Evolutionary conservation across 768 basidiomycete genomes (phyloP).

Genomic region (Naganishia vishniacii): DNA sequence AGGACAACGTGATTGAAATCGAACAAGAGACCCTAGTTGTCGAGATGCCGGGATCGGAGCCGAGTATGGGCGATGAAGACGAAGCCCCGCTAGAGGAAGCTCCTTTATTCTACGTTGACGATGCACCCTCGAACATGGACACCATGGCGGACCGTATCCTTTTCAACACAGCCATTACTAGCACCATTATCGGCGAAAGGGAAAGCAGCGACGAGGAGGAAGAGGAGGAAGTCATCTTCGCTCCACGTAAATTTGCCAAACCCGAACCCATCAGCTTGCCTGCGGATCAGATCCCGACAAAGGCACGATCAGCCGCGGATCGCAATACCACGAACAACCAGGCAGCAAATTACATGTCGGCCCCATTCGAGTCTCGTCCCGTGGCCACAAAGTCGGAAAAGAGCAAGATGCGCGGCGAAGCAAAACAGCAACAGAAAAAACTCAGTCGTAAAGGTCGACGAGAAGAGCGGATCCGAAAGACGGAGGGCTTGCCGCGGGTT

Average conservation of each 20-base stretch:
- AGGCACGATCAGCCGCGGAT: neutral
- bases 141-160: conserved; percentile 10
- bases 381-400: conserved; percentile 14
- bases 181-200: conserved; percentile 24
- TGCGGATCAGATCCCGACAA: neutral
- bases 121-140: conserved; percentile 17
- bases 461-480: conserved; percentile 23
- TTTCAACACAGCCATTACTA: conserved; percentile 25
- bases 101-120: conserved; percentile 37
- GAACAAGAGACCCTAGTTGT: neutral
- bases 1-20: neutral
- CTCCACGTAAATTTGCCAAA: conserved; percentile 35
- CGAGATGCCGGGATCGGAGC: neutral
- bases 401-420: conserved; percentile 5
- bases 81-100: conserved; percentile 11
- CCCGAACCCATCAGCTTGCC: conserved; percentile 40
- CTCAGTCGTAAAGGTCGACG: conserved; percentile 15
- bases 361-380: conserved; percentile 1
- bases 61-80: neutral
- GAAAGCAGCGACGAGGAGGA: conserved; percentile 20
- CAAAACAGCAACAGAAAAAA: conserved; percentile 26
- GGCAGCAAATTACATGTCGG: neutral
- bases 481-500: conserved; percentile 22
- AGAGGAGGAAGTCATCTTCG: conserved; percentile 45
- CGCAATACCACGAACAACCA: neutral